Evolutionary conservation across 257 asterid species (phyloP).

Genomic region (Solanum sitiens): DNA sequence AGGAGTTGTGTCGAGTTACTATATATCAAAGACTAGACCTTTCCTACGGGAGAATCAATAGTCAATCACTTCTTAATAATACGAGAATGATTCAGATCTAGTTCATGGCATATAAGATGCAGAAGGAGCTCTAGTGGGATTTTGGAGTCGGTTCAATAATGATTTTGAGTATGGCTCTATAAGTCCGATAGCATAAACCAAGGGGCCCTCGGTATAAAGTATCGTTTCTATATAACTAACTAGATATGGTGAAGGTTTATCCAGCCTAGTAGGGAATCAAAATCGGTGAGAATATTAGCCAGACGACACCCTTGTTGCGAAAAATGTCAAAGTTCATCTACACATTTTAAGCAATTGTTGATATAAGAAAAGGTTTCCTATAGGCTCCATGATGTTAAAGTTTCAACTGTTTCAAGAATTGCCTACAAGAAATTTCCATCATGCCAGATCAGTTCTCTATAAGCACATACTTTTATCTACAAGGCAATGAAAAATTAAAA

Average conservation of each 20-base stretch:
- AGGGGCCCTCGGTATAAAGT: not conserved
- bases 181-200: not conserved
- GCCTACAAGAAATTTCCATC: not conserved
- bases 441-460: not conserved
- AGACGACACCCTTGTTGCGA: not conserved
- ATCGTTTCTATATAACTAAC: not conserved
- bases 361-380: not conserved
- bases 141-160: not conserved
- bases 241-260: not conserved
- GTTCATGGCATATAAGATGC: not conserved
- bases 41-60: not conserved
- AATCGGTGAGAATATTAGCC: not conserved
- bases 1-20: not conserved
- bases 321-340: not conserved
- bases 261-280: not conserved
- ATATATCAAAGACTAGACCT: no score
- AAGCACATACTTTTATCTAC: not conserved
- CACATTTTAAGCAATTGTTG: not conserved
- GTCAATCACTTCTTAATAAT: not conserved
- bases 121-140: not conserved
- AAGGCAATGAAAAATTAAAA: not conserved
- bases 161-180: no score
- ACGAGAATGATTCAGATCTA: not conserved
- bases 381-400: not conserved
- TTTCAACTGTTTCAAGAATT: conserved; percentile 7